Conservation (phyloP, 2,329 filamentous ascomycete genomes). For the Escovopsis weberi region DNA sequence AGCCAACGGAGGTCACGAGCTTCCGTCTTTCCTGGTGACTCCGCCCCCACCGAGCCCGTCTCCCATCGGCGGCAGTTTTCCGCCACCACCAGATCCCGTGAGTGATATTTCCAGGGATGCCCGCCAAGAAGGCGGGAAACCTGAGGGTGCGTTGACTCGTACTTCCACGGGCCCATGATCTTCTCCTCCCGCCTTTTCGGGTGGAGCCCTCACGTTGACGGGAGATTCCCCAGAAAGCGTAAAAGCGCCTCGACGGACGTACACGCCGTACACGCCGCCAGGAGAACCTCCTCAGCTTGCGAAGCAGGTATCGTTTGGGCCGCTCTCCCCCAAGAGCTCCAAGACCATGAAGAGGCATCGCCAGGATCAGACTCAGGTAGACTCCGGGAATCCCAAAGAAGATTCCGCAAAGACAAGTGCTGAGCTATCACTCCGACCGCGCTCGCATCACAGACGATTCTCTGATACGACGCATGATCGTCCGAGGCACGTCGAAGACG, state of each 20-base stretch:
- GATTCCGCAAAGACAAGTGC: conserved; percentile 8
- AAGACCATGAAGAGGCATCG: conserved; percentile 29
- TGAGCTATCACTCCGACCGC: conserved; percentile 8
- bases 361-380: conserved; percentile 17
- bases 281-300: conserved; percentile 3
- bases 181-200: neutral
- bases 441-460: conserved; percentile 12
- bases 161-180: conserved; percentile 8
- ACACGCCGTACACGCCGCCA: neutral
- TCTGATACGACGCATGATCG: conserved; percentile 23
- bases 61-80: conserved; percentile 17
- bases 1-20: conserved; percentile 2
- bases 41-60: conserved; percentile 19
- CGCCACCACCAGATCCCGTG: conserved; percentile 29
- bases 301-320: conserved; percentile 33
- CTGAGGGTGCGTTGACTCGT: conserved; percentile 25
- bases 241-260: conserved; percentile 6
- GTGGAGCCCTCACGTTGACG: neutral
- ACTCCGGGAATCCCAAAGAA: conserved; percentile 7
- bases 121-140: conserved; percentile 8
- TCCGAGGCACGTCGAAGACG: conserved; percentile 4
- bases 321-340: conserved; percentile 34
- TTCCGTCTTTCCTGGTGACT: conserved; percentile 16
- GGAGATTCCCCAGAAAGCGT: conserved; percentile 17
- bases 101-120: conserved; percentile 23